phyloP scores from a whole-genome alignment of 805 yeast species.

The Kodamaea leandrae region DNA sequence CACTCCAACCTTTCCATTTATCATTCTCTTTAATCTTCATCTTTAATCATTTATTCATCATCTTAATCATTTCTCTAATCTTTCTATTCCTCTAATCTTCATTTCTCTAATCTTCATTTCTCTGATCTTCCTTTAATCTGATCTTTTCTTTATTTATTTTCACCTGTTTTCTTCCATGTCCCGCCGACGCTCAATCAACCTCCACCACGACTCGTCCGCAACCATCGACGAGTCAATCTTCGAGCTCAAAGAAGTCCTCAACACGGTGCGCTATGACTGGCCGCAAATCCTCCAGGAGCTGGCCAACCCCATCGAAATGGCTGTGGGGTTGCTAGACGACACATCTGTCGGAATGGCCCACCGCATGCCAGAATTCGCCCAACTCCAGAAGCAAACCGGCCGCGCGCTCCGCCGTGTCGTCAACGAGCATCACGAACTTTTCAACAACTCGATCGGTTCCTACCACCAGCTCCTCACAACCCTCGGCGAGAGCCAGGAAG shows the following conservation, averaged over 20 bases:
- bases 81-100: too few relatives aligned
- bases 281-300: constrained; percentile 43
- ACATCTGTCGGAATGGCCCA: constrained; percentile 90
- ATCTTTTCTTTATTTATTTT: background rate
- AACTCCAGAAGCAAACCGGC: constrained; percentile 56
- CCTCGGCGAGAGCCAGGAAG: constrained; percentile 63
- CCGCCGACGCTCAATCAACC: constrained; percentile 4
- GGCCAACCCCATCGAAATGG: constrained; percentile 80
- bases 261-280: constrained; percentile 43
- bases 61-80: background rate
- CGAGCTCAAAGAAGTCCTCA: constrained; percentile 35
- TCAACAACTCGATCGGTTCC: constrained; percentile 82
- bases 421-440: constrained; percentile 76
- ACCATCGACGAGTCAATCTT: constrained; percentile 22
- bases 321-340: constrained; percentile 77
- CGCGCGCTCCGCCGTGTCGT: constrained; percentile 65
- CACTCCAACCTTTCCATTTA: too few relatives aligned
- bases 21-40: too few relatives aligned
- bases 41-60: too few relatives aligned
- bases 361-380: constrained; percentile 62
- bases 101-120: background rate
- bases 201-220: constrained; percentile 4
- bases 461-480: constrained; percentile 68
- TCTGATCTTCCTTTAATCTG: background rate
- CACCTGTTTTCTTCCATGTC: constrained; percentile 1